Evolutionary conservation across 1,284 basidiomycete species (phyloP), one percentile per base, ranked within the genome.

Genomic region (Boletus semigastroideus): DNA sequence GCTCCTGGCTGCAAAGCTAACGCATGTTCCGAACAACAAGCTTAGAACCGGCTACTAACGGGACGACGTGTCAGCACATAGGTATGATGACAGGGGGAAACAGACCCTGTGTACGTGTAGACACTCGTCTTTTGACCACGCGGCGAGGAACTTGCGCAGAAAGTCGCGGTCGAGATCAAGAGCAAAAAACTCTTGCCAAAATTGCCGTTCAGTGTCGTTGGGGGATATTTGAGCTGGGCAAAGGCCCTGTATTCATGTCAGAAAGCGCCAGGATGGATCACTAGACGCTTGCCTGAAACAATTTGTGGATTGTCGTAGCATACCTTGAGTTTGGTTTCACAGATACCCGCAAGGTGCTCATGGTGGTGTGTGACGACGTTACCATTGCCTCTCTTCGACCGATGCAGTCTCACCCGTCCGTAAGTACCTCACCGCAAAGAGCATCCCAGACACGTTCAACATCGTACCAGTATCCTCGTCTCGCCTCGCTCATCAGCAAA

Each of bases 11-110:
- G 64, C 66, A 49, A 65, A 63, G 10, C 17, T 27, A 40, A 82
- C 59, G 58, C 79, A 84, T 27, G 67, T 65, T 17, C 61, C 59
- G 60, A 83, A 82, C 16, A 84, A 60, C 14, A 59, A 58, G 59
- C 75, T 82, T 55, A 84, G 60, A 40, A 78, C 67, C 14, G 73
- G 69, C 84, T 85, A 82, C 76, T 79, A 49, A 48, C 57, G 33
- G 47, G 27, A 27, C 46, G 45, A 30, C 41, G 6, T 14, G 42
- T 48, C 27, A 49, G 56, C 57, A 58, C 38, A 8, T 11, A 40
- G 13, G 20, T 28, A 33, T 22, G 16, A 19, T 2, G 8, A 55
- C 14, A 17, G 16, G 17, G n/a, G 20, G 36, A 22, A 17, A 46
- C 68, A 52, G 60, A 79, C 79, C 73, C 79, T 80, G 41, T 77